Base-by-base conservation (phyloP, 805 yeast species). In the Lipomyces starkeyi region DNA sequence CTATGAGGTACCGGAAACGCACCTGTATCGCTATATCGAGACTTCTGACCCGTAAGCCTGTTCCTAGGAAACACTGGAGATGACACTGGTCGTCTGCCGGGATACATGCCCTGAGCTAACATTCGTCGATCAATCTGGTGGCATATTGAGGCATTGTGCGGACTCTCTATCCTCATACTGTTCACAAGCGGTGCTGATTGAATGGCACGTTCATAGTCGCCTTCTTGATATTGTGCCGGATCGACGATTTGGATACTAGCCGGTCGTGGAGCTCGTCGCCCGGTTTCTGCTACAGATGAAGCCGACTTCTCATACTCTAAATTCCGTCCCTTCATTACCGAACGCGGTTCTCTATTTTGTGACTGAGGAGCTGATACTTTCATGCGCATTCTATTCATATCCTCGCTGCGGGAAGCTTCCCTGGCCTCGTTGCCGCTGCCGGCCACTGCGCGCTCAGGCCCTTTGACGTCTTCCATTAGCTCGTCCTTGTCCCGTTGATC, bases 151-250 rank as follows among this genome's bases (percentile, higher is more conserved):
- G 47, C 13, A 14, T 13, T 9, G 59, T 27, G 40, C 35, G 14
- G 20, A 54, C 35, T 54, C 11, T 43, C 52, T 14, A 17, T n/a
- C 49, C 49, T 5, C 49, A 43, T 43, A 43, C 49, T 43, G 20
- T 43, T 27, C 37, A 34, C 43, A 17, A 65, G 65, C 11, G 72
- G 72, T 11, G 72, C 72, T 7, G 70, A 66, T 17, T 27, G 64
- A 32, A 69, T 69, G 25, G 72, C 72, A 8, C 72, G 70, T 34
- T 69, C 72, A 34, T 61, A 69, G 20, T 71, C 72, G 5, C 40
- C 54, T 35, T 29, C 58, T n/a, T 14, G 61, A 32, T 64, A 69
- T 59, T 61, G 63, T 2, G 43, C 58, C 6, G 72, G 71, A 11
- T 61, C 58, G 20, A 69, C 66, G 17, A 69, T 62, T 25, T 53